Evolutionary conservation across 495 filamentous ascomycete genomes (phyloP), one percentile per base, ranked within the genome.

Genomic region (Neurospora intermedia): DNA sequence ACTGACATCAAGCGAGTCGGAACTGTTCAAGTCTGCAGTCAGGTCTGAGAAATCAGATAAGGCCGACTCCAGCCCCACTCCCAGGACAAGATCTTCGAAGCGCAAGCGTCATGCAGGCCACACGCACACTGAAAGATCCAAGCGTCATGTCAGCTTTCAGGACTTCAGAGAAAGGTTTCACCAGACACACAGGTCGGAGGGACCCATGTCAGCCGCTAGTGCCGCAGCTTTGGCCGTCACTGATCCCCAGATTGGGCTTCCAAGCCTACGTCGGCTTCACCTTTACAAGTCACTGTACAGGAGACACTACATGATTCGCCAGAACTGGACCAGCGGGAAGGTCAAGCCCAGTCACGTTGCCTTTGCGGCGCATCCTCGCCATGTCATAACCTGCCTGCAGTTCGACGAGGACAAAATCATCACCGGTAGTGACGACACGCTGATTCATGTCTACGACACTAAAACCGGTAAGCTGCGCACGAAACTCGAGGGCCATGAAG

Each of bases 401-500:
- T 98, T 99, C 76, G 96, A 99, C 76, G 91, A 92, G 40, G 96
- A 98, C 83, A 98, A 98, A 82, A 97, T 99, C 72, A 85, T 99
- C 73, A 99, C 96, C 13, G 96, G 96, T 40, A 98, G 94, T 76
- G 96, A 99, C 81, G 96, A 99, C 80, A 97, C 94, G 11, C 91
- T 97, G 73, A 99, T 99, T 79, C 94, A 98, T 78, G 95, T 99
- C 54, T 99, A 98, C 80, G 94, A 98, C 78, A 99, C 96, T 15
- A 95, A 94, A 81, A 98, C 94, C 7, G 96, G 96, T 72, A 91
- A 91, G 72, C 82, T 97, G 70, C 89, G 93, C 73, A 91, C 88
- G 71, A 92, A 89, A 45, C 87, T 99, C 6, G 90, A 92, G 78
- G 96, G 96, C 23, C 96, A 99, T 78, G 96, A 99, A 77, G 96